Percentiles rank a stretch among this genome's conserved stretches.
phyloP scores from a whole-genome alignment of 1,284 basidiomycete genomes.

The Mycena citricolor region DNA sequence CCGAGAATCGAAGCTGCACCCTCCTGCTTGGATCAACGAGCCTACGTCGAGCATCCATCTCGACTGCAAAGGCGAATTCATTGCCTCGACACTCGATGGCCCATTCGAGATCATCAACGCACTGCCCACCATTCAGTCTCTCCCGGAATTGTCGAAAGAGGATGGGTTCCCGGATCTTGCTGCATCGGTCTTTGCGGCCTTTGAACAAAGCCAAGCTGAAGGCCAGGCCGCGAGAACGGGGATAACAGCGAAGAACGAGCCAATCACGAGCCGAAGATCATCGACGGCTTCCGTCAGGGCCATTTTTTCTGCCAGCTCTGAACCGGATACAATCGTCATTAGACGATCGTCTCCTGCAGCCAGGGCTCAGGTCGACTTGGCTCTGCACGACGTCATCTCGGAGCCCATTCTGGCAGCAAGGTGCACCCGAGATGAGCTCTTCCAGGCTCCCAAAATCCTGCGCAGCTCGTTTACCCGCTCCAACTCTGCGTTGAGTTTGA shows the following conservation, averaged over 20 bases:
- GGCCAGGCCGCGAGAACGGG: conserved; percentile 3
- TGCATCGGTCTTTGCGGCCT: conserved; percentile 33
- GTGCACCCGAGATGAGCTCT: conserved; percentile 59
- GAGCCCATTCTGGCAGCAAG: conserved; percentile 61
- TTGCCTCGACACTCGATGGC: conserved; percentile 34
- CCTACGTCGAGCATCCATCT: conserved; percentile 57
- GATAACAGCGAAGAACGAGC: conserved; percentile 22
- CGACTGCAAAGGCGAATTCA: conserved; percentile 40
- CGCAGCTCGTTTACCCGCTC: conserved; percentile 41
- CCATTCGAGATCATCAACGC: conserved; percentile 40
- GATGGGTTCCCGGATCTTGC: conserved; percentile 31
- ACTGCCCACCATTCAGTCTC: conserved; percentile 60
- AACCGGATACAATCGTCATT: conserved; percentile 62
- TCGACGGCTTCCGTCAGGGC: conserved; percentile 59
- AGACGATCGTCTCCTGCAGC: conserved; percentile 68
- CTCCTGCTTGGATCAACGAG: conserved; percentile 54
- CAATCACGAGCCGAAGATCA: conserved; percentile 48
- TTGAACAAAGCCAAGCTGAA: conserved; percentile 28
- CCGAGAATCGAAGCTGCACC: conserved; percentile 42
- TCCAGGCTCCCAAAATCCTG: conserved; percentile 50
- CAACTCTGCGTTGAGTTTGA: conserved; percentile 52
- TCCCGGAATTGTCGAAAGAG: conserved; percentile 52
- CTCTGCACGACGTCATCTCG: conserved; percentile 68
- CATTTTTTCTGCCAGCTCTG: conserved; percentile 50
- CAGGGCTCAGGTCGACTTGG: conserved; percentile 67